phyloP scores from a whole-genome alignment of 2,329 filamentous ascomycete genomes.

The Exophiala mesophila region DNA sequence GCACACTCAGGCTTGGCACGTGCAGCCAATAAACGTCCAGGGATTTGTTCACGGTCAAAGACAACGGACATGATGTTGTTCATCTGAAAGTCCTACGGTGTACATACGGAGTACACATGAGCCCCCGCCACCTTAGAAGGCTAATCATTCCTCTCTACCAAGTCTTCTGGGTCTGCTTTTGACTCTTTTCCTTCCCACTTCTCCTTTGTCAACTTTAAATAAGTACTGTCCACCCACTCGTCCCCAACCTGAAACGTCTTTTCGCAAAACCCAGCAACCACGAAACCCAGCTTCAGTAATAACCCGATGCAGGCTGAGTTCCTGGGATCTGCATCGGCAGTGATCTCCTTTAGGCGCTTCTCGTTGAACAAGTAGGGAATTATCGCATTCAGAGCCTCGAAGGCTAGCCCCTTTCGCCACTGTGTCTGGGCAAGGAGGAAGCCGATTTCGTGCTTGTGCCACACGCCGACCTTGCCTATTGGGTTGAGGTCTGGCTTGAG shows the following conservation, averaged over 20 bases:
- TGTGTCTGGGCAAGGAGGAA: conserved; percentile 16
- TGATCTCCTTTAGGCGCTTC: conserved; percentile 9
- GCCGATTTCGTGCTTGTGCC: conserved; percentile 18
- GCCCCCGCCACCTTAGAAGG: no score
- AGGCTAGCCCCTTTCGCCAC: conserved; percentile 16
- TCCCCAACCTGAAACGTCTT: conserved; percentile 14
- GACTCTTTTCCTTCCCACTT: conserved; percentile 7
- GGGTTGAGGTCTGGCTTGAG: conserved; percentile 6
- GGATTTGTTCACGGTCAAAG: neutral
- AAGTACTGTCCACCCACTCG: conserved; percentile 20
- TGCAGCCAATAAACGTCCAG: neutral
- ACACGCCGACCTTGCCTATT: conserved; percentile 21
- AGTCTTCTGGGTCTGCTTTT: no score
- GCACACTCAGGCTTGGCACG: neutral
- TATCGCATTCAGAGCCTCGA: conserved; percentile 14
- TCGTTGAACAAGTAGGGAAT: conserved; percentile 15
- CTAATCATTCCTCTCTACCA: no score
- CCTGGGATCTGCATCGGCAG: conserved; percentile 19
- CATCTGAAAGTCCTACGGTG: conserved; percentile 3
- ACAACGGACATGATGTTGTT: conserved; percentile 5
- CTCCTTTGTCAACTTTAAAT: conserved; percentile 13
- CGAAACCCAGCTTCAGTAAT: conserved; percentile 18
- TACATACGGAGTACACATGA: no score
- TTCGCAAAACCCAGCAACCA: conserved; percentile 11
- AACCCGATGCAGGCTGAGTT: conserved; percentile 14